A percentile compares a stretch with the other conserved stretches of the same genome.
phyloP scores from a whole-genome alignment of 2,329 filamentous ascomycete genomes.

The Colletotrichum lindemuthianum region DNA sequence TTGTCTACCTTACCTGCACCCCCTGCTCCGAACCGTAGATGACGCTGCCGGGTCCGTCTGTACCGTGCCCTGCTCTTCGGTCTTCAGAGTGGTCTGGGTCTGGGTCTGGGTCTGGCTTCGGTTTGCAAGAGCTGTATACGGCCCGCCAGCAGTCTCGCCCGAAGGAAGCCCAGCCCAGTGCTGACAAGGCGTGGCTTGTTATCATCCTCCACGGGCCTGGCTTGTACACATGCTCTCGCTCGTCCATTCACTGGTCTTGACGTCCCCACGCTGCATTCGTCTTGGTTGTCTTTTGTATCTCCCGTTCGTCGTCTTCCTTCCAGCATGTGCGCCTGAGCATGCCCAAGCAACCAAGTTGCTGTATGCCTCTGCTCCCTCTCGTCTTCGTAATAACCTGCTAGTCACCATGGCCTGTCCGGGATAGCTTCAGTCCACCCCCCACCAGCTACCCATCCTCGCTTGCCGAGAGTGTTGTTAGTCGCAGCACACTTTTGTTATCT shows the following conservation, averaged over 20 bases:
- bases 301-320: conserved; percentile 3
- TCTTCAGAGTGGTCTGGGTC: background rate
- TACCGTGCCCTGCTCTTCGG: conserved; percentile 11
- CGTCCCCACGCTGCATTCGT: conserved; percentile 19
- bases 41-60: conserved; percentile 3
- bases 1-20: conserved; percentile 11
- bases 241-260: conserved; percentile 23
- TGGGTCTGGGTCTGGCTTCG: conserved; percentile 9
- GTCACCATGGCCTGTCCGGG: conserved; percentile 28
- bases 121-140: no score
- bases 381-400: conserved; percentile 13
- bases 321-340: conserved; percentile 18
- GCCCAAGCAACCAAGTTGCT: conserved; percentile 6
- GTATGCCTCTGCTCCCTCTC: conserved; percentile 4
- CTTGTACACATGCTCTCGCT: background rate
- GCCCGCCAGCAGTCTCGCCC: conserved; percentile 6
- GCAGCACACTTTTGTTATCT: conserved; percentile 6
- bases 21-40: conserved; percentile 11
- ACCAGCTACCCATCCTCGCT: conserved; percentile 16
- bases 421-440: conserved; percentile 32
- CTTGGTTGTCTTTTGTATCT: conserved; percentile 4
- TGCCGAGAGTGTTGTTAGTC: background rate
- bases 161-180: conserved; percentile 2
- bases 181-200: conserved; percentile 20
- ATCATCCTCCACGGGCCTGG: conserved; percentile 22